Conservation (phyloP, 441 rosid genomes). For the Jatropha multifida region DNA sequence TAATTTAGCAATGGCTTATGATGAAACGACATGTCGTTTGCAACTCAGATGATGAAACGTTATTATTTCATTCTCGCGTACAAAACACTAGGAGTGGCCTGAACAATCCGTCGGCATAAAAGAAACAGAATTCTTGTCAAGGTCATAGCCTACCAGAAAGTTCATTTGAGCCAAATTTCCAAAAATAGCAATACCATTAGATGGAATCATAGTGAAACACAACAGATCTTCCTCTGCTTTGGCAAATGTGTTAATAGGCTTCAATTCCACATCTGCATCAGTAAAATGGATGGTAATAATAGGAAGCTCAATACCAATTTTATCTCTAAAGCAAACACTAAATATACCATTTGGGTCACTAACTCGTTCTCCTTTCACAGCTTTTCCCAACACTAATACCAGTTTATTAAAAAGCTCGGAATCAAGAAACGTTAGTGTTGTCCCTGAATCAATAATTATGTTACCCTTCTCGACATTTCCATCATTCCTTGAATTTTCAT, state of each 20-base stretch:
- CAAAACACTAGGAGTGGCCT: constrained; percentile 11
- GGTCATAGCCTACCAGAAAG: constrained; percentile 55
- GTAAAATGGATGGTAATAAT: constrained; percentile 64
- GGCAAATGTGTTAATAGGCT: constrained; percentile 58
- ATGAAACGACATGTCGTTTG: too few species aligned
- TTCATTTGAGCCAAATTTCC: constrained; percentile 63
- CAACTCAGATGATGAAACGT: too few species aligned
- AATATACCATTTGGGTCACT: constrained; percentile 59
- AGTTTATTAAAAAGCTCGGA: constrained; percentile 41
- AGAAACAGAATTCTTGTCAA: constrained; percentile 39
- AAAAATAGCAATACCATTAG: constrained; percentile 35
- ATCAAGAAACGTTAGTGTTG: constrained; percentile 66
- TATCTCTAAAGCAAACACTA: constrained; percentile 63
- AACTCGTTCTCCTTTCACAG: constrained; percentile 29
- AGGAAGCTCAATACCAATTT: constrained; percentile 59
- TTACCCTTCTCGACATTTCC: constrained; percentile 48
- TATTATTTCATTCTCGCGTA: background rate
- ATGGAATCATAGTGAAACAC: constrained; percentile 50
- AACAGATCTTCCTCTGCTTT: constrained; percentile 37
- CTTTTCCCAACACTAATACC: constrained; percentile 32
- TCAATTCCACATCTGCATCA: constrained; percentile 72
- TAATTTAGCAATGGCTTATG: too few species aligned
- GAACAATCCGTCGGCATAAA: constrained; percentile 57
- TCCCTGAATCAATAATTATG: constrained; percentile 84
- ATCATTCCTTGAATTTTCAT: constrained; percentile 39